phyloP scores from a whole-genome alignment of 805 yeast species.

The Wickerhamiella vanderwaltii region DNA sequence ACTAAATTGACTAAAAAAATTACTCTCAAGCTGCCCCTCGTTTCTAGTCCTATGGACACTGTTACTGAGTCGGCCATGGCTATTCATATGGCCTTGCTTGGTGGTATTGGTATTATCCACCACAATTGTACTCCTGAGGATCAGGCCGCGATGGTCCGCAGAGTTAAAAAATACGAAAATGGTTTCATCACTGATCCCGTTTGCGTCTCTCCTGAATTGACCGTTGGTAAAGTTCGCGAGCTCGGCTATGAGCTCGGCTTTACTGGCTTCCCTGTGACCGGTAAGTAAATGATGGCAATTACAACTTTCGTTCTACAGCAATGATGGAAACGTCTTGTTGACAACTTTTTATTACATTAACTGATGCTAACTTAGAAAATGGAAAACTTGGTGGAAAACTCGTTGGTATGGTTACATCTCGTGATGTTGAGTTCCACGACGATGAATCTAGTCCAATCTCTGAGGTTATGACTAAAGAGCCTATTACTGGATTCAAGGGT shows the following conservation, averaged over 20 bases:
- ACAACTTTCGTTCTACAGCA: constrained; percentile 99
- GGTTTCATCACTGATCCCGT: constrained; percentile 94
- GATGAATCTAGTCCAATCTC: constrained; percentile 48
- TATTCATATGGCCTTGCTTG: constrained; percentile 92
- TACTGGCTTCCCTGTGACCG: constrained; percentile 98
- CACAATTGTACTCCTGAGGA: constrained; percentile 95
- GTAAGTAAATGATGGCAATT: constrained; percentile 51
- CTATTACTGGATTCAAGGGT: constrained; percentile 75
- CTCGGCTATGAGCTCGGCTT: constrained; percentile 70
- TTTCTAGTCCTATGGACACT: constrained; percentile 98
- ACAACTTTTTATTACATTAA: constrained; percentile 32
- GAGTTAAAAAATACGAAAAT: constrained; percentile 93
- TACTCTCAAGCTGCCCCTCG: constrained; percentile 83
- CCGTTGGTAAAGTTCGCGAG: constrained; percentile 69
- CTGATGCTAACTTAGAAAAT: constrained; percentile 42
- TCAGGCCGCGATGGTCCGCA: constrained; percentile 96
- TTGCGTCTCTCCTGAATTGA: constrained; percentile 60
- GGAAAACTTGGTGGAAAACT: constrained; percentile 84
- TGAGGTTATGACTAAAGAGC: constrained; percentile 80
- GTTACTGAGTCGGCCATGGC: constrained; percentile 98
- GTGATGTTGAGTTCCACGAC: constrained; percentile 93
- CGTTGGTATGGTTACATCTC: constrained; percentile 89
- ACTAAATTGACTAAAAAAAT: constrained; percentile 85
- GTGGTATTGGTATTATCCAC: constrained; percentile 98
- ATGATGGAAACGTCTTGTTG: constrained; percentile 97